These are phyloP conservation scores for Marchantia paleacea DNA, from an alignment of 225 moss, liverwort and hornwort genomes.

Conservation along the genomic window DNA sequence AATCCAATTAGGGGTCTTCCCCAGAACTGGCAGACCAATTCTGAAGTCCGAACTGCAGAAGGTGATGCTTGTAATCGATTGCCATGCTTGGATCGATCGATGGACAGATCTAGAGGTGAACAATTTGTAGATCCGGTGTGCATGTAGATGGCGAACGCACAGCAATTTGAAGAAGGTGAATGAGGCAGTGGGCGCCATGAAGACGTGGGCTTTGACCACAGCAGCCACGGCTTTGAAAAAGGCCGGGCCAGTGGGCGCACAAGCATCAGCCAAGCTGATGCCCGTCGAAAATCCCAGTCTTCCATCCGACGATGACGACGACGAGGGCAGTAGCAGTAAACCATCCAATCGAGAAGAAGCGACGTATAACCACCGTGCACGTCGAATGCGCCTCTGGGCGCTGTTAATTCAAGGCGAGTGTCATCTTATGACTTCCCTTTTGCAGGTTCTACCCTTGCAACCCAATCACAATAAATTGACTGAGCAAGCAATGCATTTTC, in stretches of 20 bases:
- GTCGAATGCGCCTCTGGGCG: slow-evolving; percentile 55
- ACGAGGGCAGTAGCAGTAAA: slow-evolving; percentile 14
- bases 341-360: slow-evolving; percentile 34
- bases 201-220: slow-evolving; percentile 67
- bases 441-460: slow-evolving; percentile 52
- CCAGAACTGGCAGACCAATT: neutral
- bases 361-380: slow-evolving; percentile 42
- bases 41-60: neutral
- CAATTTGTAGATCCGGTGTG: neutral
- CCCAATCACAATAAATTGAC: slow-evolving; percentile 23
- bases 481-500: too few relatives aligned
- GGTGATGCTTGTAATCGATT: neutral
- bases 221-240: slow-evolving; percentile 73
- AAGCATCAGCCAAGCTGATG: slow-evolving; percentile 70
- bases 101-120: neutral
- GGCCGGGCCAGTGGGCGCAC: slow-evolving; percentile 62
- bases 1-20: neutral
- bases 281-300: slow-evolving; percentile 42
- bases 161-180: slow-evolving; percentile 77
- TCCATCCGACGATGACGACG: slow-evolving; percentile 35
- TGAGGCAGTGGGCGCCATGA: slow-evolving; percentile 67
- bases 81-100: neutral
- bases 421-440: slow-evolving; percentile 56
- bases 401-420: slow-evolving; percentile 59
- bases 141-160: slow-evolving; percentile 69